A percentile compares a stretch with the other conserved stretches of the same genome.
Evolutionary conservation across 2,329 filamentous ascomycete genomes (phyloP).

Genomic region (Monosporascus sp.): DNA sequence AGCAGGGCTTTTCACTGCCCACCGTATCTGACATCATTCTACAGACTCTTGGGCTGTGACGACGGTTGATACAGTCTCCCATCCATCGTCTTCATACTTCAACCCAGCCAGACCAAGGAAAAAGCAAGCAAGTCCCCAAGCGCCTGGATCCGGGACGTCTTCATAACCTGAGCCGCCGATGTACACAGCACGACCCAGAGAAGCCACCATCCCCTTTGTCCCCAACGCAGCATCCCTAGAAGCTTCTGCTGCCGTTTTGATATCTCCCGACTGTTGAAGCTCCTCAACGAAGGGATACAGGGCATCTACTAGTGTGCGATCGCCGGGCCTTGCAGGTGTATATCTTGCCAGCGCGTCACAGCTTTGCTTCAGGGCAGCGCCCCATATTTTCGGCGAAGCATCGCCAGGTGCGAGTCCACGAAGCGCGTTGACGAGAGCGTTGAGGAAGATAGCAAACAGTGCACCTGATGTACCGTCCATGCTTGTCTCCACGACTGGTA

Average conservation of each 20-base stretch:
- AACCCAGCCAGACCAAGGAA: conserved; percentile 67
- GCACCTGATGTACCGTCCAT: conserved; percentile 61
- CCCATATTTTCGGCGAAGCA: conserved; percentile 41
- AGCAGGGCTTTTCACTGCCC: not conserved
- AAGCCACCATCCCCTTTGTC: conserved; percentile 90
- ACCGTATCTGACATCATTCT: conserved; percentile 5
- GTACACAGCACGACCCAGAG: conserved; percentile 77
- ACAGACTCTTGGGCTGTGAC: conserved; percentile 1
- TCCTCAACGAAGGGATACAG: conserved; percentile 80
- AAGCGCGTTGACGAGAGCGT: conserved; percentile 67
- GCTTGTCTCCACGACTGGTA: conserved; percentile 48
- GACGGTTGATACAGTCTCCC: conserved; percentile 26
- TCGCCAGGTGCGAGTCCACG: conserved; percentile 36
- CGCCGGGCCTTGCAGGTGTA: conserved; percentile 83
- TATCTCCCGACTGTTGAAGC: conserved; percentile 58
- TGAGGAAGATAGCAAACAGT: conserved; percentile 78
- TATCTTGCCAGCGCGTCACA: conserved; percentile 70
- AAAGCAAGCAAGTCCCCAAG: conserved; percentile 70
- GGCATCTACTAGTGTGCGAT: conserved; percentile 86
- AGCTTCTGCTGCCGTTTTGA: conserved; percentile 69
- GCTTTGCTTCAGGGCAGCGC: conserved; percentile 65
- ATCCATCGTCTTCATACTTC: conserved; percentile 39
- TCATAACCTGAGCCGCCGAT: conserved; percentile 71
- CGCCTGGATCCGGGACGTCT: conserved; percentile 63
- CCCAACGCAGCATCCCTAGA: conserved; percentile 70